Evolutionary conservation across 1,139 yeast species (phyloP).

Genomic region (Suhomyces atakaporum): DNA sequence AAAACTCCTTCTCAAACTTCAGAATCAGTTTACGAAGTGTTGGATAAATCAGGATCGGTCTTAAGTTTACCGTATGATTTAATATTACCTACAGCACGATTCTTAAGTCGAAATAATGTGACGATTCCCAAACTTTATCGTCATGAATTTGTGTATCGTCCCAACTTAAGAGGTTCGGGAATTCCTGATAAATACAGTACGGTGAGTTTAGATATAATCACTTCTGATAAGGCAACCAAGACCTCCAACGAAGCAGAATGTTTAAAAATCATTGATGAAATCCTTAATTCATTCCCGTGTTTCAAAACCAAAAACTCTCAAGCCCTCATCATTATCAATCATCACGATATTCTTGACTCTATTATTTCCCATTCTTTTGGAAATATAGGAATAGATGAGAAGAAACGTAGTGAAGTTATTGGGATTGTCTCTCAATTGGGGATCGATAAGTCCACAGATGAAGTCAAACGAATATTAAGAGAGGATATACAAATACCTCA

Average conservation of each 20-base stretch:
- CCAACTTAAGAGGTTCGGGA: slow-evolving; percentile 52
- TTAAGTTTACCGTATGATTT: slow-evolving; percentile 86
- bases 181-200: slow-evolving; percentile 82
- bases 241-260: slow-evolving; percentile 81
- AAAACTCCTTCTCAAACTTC: slow-evolving; percentile 71
- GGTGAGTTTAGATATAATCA: slow-evolving; percentile 80
- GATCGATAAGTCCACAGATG: slow-evolving; percentile 64
- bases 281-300: slow-evolving; percentile 64
- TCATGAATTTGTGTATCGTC: slow-evolving; percentile 80
- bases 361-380: slow-evolving; percentile 68
- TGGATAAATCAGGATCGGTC: slow-evolving; percentile 85
- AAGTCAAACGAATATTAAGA: slow-evolving; percentile 64
- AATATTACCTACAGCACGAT: slow-evolving; percentile 85
- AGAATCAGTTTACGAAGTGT: slow-evolving; percentile 68
- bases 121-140: slow-evolving; percentile 65
- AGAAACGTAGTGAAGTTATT: slow-evolving; percentile 67
- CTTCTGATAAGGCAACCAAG: slow-evolving; percentile 46
- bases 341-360: slow-evolving; percentile 73
- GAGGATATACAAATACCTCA: slow-evolving; percentile 75
- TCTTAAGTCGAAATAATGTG: slow-evolving; percentile 63
- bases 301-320: slow-evolving; percentile 51
- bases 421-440: slow-evolving; percentile 76
- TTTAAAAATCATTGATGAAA: slow-evolving; percentile 76
- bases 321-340: slow-evolving; percentile 67
- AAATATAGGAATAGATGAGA: slow-evolving; percentile 62